phyloP scores from a whole-genome alignment of 805 yeast genomes.

The Blastobotrys terrestris region DNA sequence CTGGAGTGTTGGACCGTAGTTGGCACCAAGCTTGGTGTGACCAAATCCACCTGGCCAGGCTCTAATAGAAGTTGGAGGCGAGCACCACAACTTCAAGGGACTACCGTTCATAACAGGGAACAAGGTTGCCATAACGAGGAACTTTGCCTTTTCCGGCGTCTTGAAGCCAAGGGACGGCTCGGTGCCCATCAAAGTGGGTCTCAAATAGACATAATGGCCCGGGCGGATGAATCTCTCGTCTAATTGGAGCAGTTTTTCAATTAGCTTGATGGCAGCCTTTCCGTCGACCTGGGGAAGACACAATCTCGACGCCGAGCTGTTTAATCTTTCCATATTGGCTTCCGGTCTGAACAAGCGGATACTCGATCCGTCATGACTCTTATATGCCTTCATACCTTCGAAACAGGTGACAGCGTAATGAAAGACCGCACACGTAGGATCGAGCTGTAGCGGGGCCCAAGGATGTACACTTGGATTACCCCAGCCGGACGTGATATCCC shows the following conservation, averaged over 20 bases:
- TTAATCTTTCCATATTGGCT: conserved; percentile 88
- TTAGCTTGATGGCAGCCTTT: conserved; percentile 66
- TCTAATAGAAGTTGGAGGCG: conserved; percentile 89
- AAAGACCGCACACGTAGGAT: conserved; percentile 85
- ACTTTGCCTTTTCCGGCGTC: conserved; percentile 71
- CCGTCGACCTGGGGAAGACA: conserved; percentile 82
- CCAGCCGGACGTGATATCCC: conserved; percentile 81
- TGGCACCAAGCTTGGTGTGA: conserved; percentile 92
- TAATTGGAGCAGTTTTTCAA: conserved; percentile 66
- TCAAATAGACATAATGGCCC: conserved; percentile 86
- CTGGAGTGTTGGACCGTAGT: conserved; percentile 90
- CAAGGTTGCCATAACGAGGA: conserved; percentile 87
- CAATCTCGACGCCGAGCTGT: conserved; percentile 80
- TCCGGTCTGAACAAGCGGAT: conserved; percentile 86
- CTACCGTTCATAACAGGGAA: conserved; percentile 95
- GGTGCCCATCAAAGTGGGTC: conserved; percentile 96
- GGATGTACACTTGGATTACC: conserved; percentile 82
- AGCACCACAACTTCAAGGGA: conserved; percentile 84
- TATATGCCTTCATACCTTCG: conserved; percentile 94
- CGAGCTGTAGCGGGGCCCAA: conserved; percentile 66
- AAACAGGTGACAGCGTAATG: conserved; percentile 94
- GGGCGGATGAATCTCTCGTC: conserved; percentile 74
- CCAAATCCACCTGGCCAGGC: conserved; percentile 99
- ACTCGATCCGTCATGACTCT: conserved; percentile 42
- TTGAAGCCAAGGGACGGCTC: conserved; percentile 83